These are phyloP conservation scores for Kodamaea kakaduensis DNA, from an alignment of 805 yeast species.

Conservation along the genomic window DNA sequence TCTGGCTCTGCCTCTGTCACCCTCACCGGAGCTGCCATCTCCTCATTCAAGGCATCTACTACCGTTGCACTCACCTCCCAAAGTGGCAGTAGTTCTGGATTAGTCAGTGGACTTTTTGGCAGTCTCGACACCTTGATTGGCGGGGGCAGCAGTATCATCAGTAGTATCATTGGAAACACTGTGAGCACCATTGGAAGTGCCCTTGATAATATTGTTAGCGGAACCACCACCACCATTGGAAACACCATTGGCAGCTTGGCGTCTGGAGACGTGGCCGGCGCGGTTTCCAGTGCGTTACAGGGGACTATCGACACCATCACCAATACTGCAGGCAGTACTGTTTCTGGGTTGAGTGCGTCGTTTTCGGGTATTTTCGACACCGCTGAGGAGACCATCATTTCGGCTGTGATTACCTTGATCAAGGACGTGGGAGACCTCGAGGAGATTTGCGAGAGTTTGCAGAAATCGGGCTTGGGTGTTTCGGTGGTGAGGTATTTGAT, in stretches of 20 bases:
- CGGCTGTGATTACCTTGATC: constrained; percentile 16
- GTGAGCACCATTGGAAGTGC: neutral
- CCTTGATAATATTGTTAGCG: constrained; percentile 2
- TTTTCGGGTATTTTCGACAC: constrained; percentile 3
- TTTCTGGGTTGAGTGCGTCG: constrained; percentile 1
- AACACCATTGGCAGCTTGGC: constrained; percentile 4
- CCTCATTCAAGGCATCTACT: no score
- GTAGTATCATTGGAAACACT: neutral
- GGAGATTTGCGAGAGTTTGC: constrained; percentile 18
- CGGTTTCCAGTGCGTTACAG: constrained; percentile 4
- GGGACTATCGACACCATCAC: constrained; percentile 6
- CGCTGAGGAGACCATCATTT: constrained; percentile 7
- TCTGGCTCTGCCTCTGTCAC: neutral
- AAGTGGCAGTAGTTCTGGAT: no score
- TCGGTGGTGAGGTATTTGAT: constrained; percentile 16
- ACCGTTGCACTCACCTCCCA: no score
- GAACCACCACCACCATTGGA: constrained; percentile 5
- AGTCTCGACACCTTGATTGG: neutral
- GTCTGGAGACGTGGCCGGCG: constrained; percentile 5
- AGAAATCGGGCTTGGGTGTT: constrained; percentile 21
- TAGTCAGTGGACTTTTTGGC: no score
- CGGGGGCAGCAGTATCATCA: constrained; percentile 3
- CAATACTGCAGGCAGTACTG: constrained; percentile 4
- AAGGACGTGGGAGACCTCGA: constrained; percentile 17
- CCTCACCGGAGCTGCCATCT: neutral